Percentiles rank a stretch among this genome's conserved stretches.
phyloP scores from a whole-genome alignment of 2,329 filamentous ascomycete genomes.

The Cryoendolithus antarcticus region DNA sequence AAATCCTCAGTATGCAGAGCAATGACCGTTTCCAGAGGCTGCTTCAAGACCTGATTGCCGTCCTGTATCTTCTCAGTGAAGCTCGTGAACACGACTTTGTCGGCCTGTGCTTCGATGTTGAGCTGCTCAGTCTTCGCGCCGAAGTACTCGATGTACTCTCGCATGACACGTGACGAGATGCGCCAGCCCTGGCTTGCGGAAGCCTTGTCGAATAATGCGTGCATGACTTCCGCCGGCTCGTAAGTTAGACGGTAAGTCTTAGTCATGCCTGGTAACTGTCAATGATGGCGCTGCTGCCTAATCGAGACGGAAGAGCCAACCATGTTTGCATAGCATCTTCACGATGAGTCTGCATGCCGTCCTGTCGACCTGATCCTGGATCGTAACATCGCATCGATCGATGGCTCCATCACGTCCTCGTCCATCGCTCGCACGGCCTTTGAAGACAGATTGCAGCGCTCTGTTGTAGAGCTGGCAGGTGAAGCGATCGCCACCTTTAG shows the following conservation, averaged over 20 bases:
- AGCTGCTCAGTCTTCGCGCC: slow-evolving; percentile 69
- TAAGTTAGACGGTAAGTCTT: slow-evolving; percentile 68
- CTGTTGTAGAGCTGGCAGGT: slow-evolving; percentile 65
- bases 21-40: slow-evolving; percentile 69
- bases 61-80: slow-evolving; percentile 69
- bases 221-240: slow-evolving; percentile 59
- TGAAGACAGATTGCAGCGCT: slow-evolving; percentile 59
- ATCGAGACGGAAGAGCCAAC: slow-evolving; percentile 22
- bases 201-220: slow-evolving; percentile 60
- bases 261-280: slow-evolving; percentile 45
- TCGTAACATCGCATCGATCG: slow-evolving; percentile 60
- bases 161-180: slow-evolving; percentile 57
- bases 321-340: slow-evolving; percentile 62
- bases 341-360: slow-evolving; percentile 61
- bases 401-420: slow-evolving; percentile 57
- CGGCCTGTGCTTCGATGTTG: slow-evolving; percentile 62
- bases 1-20: slow-evolving; percentile 67
- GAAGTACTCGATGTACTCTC: slow-evolving; percentile 70
- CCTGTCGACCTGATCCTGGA: slow-evolving; percentile 58
- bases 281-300: not conserved
- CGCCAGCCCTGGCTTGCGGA: slow-evolving; percentile 59
- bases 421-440: slow-evolving; percentile 51
- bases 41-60: slow-evolving; percentile 62
- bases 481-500: slow-evolving; percentile 36
- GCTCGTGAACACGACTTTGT: slow-evolving; percentile 61